Evolutionary conservation across 140 eudicot genomes (phyloP).

Genomic region (Oenanthe javanica): DNA sequence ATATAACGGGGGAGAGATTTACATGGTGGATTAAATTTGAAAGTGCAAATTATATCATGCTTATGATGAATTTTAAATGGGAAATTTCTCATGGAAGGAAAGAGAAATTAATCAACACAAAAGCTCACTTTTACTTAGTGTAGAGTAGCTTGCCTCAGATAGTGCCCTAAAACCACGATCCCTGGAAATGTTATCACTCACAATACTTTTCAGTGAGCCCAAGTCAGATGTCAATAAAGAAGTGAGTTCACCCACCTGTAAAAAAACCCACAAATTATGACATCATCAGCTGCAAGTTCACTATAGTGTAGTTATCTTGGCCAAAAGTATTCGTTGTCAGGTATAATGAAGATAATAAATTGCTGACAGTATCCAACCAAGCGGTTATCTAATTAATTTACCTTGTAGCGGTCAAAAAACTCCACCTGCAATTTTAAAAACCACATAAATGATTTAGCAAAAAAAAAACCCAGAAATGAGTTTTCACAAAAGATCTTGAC

Average conservation of each 20-base stretch:
- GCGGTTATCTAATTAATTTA: neutral
- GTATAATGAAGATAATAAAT: neutral
- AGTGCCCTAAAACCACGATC: conserved; percentile 99
- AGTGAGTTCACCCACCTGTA: conserved; percentile 94
- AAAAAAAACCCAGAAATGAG: neutral
- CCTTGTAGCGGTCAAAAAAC: conserved; percentile 90
- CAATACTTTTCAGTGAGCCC: conserved; percentile 81
- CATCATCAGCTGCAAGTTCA: neutral
- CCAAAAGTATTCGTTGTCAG: neutral
- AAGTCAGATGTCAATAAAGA: conserved; percentile 88
- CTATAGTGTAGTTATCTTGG: neutral
- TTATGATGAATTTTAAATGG: conserved; percentile 3
- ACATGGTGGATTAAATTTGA: neutral
- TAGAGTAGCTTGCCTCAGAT: conserved; percentile 99
- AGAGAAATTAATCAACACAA: conserved; percentile 37
- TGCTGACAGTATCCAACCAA: neutral
- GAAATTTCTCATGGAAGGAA: conserved; percentile 22
- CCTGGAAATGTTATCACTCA: conserved; percentile 84
- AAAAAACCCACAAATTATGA: conserved; percentile 6
- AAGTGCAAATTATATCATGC: conserved; percentile 3
- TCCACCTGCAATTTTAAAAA: conserved; percentile 62
- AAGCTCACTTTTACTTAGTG: conserved; percentile 85
- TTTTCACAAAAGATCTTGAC: neutral
- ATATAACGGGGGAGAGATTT: neutral
- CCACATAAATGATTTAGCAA: neutral